phyloP scores from a whole-genome alignment of 2,329 filamentous ascomycete genomes.

The Ascochyta rabiei region DNA sequence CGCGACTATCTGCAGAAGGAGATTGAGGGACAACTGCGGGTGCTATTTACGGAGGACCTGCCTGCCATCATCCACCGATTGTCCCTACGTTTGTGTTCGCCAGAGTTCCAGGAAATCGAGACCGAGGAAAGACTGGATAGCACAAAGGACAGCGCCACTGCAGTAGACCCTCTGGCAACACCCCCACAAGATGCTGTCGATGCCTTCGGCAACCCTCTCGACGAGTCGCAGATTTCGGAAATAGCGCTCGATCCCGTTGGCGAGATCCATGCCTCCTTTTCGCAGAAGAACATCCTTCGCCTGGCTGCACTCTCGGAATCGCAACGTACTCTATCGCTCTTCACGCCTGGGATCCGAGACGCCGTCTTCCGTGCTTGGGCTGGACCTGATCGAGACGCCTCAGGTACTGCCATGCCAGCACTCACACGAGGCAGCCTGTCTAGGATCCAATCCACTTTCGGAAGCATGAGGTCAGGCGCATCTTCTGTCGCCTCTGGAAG shows the following conservation, averaged over 20 bases:
- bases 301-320: constrained; percentile 84
- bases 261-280: constrained; percentile 89
- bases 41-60: constrained; percentile 96
- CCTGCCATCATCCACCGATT: constrained; percentile 95
- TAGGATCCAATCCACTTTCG: constrained; percentile 53
- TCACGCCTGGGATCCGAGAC: constrained; percentile 88
- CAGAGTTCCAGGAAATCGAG: constrained; percentile 77
- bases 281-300: constrained; percentile 88
- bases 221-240: constrained; percentile 75
- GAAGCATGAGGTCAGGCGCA: constrained; percentile 55
- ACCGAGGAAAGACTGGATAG: constrained; percentile 59
- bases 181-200: constrained; percentile 84
- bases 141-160: constrained; percentile 60
- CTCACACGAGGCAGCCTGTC: constrained; percentile 54
- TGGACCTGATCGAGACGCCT: constrained; percentile 73
- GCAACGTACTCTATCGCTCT: constrained; percentile 86
- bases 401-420: constrained; percentile 49
- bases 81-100: constrained; percentile 86
- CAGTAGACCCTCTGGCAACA: constrained; percentile 80
- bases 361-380: constrained; percentile 94
- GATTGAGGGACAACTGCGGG: constrained; percentile 90
- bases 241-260: constrained; percentile 78
- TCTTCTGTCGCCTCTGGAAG: constrained; percentile 46
- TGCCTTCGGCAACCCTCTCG: constrained; percentile 75
- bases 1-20: constrained; percentile 95